Conservation (phyloP, 371 early-diverging fungal species). For the Rhizopus arrhizus region DNA sequence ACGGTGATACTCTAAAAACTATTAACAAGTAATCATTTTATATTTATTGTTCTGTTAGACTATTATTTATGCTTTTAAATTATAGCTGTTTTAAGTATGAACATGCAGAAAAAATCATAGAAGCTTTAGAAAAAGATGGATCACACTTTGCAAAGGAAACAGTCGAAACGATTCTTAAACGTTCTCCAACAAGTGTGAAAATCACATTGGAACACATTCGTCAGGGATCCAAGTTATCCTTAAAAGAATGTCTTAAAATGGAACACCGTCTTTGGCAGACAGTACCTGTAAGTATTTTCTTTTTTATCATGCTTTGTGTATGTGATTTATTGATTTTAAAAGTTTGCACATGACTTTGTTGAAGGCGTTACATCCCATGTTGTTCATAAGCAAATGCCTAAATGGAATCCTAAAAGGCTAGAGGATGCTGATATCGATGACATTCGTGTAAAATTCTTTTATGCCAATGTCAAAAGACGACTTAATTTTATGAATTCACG, state of each 20-base stretch:
- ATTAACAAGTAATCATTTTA: conserved; percentile 32
- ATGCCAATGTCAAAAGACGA: conserved; percentile 27
- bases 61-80: too few relatives aligned
- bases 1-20: conserved; percentile 16
- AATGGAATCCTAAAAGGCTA: conserved; percentile 73
- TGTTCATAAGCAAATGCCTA: conserved; percentile 39
- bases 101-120: conserved; percentile 75
- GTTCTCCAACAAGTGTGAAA: conserved; percentile 84
- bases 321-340: too few relatives aligned
- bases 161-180: conserved; percentile 53
- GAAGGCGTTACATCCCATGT: conserved; percentile 69
- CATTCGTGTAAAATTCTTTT: conserved; percentile 16
- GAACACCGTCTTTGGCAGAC: conserved; percentile 74
- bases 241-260: conserved; percentile 56
- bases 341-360: conserved; percentile 63
- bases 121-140: conserved; percentile 49
- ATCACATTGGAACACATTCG: conserved; percentile 77
- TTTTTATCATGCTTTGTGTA: not conserved
- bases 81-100: conserved; percentile 73
- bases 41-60: not conserved
- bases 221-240: conserved; percentile 55
- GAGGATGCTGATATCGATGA: conserved; percentile 51
- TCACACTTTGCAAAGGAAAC: conserved; percentile 71
- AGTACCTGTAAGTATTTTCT: conserved; percentile 55
- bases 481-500: not conserved